Evolutionary conservation across 1,284 basidiomycete species (phyloP).

Genomic region (Crucibulum parvulum): DNA sequence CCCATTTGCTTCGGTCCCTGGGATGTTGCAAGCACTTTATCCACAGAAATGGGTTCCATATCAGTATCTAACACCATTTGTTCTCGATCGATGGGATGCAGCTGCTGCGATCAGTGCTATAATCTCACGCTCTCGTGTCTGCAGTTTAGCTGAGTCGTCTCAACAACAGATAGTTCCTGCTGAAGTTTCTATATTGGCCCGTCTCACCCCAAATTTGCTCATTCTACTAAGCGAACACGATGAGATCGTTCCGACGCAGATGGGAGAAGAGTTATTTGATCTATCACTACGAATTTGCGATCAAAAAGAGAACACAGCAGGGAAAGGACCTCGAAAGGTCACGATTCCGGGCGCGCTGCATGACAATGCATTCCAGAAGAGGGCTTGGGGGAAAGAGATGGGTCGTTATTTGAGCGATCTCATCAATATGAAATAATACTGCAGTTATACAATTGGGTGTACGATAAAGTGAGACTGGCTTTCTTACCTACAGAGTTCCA

Average conservation of each 20-base stretch:
- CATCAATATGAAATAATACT: no score
- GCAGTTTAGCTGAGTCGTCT: background rate
- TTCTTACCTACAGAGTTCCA: no score
- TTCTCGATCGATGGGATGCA: conserved; percentile 57
- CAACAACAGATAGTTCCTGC: background rate
- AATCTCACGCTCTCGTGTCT: no score
- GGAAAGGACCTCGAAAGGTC: conserved; percentile 17
- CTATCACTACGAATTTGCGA: conserved; percentile 7
- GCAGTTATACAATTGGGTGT: no score
- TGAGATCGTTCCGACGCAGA: conserved; percentile 50
- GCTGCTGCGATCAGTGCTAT: background rate
- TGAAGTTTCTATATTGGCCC: conserved; percentile 14
- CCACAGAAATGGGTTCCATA: conserved; percentile 58
- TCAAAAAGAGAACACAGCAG: background rate
- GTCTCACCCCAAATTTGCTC: conserved; percentile 32
- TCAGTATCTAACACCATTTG: conserved; percentile 49
- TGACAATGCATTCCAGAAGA: conserved; percentile 48
- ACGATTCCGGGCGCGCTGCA: conserved; percentile 46
- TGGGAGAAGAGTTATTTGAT: conserved; percentile 41
- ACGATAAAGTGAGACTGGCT: no score
- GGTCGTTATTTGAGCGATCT: conserved; percentile 8
- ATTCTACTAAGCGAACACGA: conserved; percentile 49
- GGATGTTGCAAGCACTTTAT: conserved; percentile 56
- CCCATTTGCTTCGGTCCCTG: conserved; percentile 55
- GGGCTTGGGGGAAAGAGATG: conserved; percentile 44